Evolutionary conservation across 768 basidiomycete genomes (phyloP), one percentile per base, ranked within the genome.

Genomic region (Saitozyma sp.): DNA sequence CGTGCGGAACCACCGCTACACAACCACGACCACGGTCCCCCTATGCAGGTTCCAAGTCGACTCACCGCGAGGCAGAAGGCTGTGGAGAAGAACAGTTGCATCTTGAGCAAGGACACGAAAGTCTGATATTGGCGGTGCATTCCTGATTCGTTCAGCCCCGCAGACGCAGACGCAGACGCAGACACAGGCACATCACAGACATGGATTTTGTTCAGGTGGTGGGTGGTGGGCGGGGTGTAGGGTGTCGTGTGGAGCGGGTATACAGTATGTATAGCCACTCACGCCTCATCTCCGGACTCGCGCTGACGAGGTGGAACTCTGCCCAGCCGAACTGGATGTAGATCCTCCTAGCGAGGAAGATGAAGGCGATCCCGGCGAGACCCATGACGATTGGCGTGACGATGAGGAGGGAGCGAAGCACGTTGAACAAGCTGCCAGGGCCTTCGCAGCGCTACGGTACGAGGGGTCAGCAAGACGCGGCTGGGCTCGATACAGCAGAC

Each of bases 31-130:
- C 29, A 29, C 29, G 29, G 29, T 29, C 29, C 29, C n/a, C n/a
- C 11, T 38, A 39, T n/a, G 9, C 48, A 11, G 14, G 43, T 49
- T 16, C 9, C 20, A 29, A 39, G n/a, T 1, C 20, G 37, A 58
- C 73, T 69, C 54, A 71, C 73, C 7, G 73, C 69, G 1, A 68
- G 53, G 54, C 73, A 74, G 53, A 71, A 74, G 4, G 70, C 63
- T 16, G 68, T 39, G 13, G 63, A 65, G 60, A 70, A 74, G 62
- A 71, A 74, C 17, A 74, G 45, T 4, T 68, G 53, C 54, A 71
- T 58, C 58, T 74, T 74, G 43, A 74, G 59, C 1, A 74, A 52
- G 11, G 65, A 64, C 48, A 74, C 59, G 48, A 74, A 61, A 9
- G 61, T 71, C 54, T 74, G 70, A 50, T 74, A 74, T 7, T 68